Evolutionary conservation across 2,329 filamentous ascomycete species (phyloP), one percentile per base, ranked within the genome.

Genomic region (Fusarium lyarnte): DNA sequence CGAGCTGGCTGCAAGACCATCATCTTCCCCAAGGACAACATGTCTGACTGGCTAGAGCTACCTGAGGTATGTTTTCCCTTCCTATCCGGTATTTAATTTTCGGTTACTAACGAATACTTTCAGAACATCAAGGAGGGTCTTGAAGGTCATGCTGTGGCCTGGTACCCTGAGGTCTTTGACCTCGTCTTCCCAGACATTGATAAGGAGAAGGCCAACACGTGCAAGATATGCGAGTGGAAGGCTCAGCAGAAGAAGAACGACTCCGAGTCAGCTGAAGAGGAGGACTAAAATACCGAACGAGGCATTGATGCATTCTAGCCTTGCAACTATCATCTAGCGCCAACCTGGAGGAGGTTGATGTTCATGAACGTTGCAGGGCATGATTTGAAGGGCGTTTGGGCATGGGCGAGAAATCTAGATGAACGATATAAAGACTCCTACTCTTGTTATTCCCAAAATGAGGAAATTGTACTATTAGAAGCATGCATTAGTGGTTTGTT

Each of bases 111-210:
- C 62, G 31, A 58, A 46, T 45, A 31, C 31, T 55, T 58, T 65
- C 81, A 99, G 96, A 98, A 98, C 80, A 99, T 99, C 86, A 99
- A 98, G 85, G 90, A 97, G 79, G 95, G 94, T 74, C 93, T 99
- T 70, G 92, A 97, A 83, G 96, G 97, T 78, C 93, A 92, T 75
- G 92, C 96, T 1, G 95, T 95, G 23, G 91, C 89, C 78, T 99
- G 96, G 96, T 99, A 98, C 85, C 88, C 88, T 11, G 94, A 99
- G 74, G 94, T 99, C 55, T 98, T 98, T 81, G 89, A 95, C 71
- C 87, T 97, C 69, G 91, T 98, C 75, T 99, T 99, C 86, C 91
- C 93, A 41, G 86, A 92, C 72, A 82, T 98, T 23, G 93, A 98
- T 82, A 87, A 85, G 69, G 87, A 92, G 45, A 84, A 89, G 68